Base-by-base conservation (phyloP, 1,284 basidiomycete genomes). In the Agaricales sp. region DNA sequence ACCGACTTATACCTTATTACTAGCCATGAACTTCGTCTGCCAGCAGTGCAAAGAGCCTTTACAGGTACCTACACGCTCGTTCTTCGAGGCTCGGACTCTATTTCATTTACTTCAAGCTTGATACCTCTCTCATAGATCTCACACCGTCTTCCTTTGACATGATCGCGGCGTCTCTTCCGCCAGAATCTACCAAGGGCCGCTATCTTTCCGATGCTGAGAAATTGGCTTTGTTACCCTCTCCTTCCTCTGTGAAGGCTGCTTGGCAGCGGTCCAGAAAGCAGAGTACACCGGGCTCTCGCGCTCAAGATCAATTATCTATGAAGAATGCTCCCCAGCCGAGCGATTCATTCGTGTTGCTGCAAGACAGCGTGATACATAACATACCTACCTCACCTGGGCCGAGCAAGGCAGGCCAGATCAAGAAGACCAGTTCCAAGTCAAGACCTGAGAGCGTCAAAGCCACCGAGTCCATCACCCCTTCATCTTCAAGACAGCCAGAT, bases 31-130 rank as follows among this genome's bases (percentile, higher is more conserved):
- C 60, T 74, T 78, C 55, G 73, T 87, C 43, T 91, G 87, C 59
- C 87, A 89, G 61, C 87, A 91, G 67, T 91, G 87, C 71, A 88
- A 88, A 64, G 85, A 93, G 62, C 87, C 87, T 4, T 69, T 94
- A 22, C 82, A 87, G 74, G 83, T 84, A 63, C 57, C 63, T 62
- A 4, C 24, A 13, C 44, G 37, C 23, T 37, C 21, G 45, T 39
- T n/a, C 45, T 23, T 41, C 46, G 51, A 45, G 50, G 21, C 45
- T 30, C 41, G 46, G 49, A 24, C 23, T 35, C 25, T 56, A 55
- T 55, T 62, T 60, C 47, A 59, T 50, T 50, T 47, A 47, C 47
- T 50, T 49, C 57, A 41, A 92, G 75, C 77, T 92, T 57, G 92
- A 95, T 69, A 80, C 82, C 12, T 91, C 90, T 14, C 72, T 95